A percentile compares a stretch with the other conserved stretches of the same genome.
Evolutionary conservation across 192 early-diverging fungal species (phyloP).

Genomic region (Anaeromyces robustus): DNA sequence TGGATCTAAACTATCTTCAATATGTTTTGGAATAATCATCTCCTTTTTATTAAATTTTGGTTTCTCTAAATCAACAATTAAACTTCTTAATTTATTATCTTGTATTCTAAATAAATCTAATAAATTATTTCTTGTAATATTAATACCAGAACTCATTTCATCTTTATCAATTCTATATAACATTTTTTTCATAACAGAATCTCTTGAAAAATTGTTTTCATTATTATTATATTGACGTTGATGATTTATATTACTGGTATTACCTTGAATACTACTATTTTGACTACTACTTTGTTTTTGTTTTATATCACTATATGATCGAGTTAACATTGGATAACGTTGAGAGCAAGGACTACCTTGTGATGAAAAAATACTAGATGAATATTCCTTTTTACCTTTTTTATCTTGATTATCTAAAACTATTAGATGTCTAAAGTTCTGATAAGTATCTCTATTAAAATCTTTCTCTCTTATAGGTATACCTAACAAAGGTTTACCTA

Average conservation of each 20-base stretch:
- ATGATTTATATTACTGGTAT: too few species aligned
- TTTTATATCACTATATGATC: neutral
- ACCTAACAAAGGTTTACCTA: conserved; percentile 53
- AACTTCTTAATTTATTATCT: conserved; percentile 32
- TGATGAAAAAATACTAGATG: too few species aligned
- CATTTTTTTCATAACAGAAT: conserved; percentile 16
- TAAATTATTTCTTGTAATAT: conserved; percentile 55
- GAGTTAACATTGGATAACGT: neutral
- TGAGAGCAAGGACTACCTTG: neutral
- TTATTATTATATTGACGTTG: neutral
- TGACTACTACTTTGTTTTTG: too few species aligned
- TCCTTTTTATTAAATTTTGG: conserved; percentile 36
- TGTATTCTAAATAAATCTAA: conserved; percentile 44
- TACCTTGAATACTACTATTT: too few species aligned
- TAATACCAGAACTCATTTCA: conserved; percentile 52
- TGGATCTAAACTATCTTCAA: conserved; percentile 36
- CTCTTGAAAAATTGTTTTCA: neutral
- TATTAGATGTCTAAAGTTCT: conserved; percentile 29
- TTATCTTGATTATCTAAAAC: neutral
- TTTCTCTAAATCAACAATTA: conserved; percentile 64
- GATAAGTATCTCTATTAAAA: conserved; percentile 41
- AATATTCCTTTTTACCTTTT: too few species aligned
- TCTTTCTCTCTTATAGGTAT: conserved; percentile 25
- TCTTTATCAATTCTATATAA: conserved; percentile 72
- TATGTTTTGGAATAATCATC: neutral